Evolutionary conservation across 768 basidiomycete species (phyloP), one percentile per base, ranked within the genome.

Genomic region (Lactarius hatsudake): DNA sequence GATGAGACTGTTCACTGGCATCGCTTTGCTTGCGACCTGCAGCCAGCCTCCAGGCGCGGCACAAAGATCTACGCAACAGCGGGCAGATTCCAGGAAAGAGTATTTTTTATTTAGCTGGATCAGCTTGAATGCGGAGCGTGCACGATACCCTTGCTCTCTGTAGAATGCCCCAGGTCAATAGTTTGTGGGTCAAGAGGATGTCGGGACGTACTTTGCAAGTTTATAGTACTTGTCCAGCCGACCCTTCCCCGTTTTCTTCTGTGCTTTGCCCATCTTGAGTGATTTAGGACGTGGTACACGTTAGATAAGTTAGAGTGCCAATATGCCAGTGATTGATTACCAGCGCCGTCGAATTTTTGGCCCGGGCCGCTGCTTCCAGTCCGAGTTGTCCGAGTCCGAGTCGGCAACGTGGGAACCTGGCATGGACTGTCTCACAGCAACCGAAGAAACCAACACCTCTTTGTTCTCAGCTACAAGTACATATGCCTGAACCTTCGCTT

Each of bases 41-140:
- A 98, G 83, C 97, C 97, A 99, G 74, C 97, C 97, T 72, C 97
- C 97, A 7, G 97, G 97, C 5, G 97, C 97, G 40, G 97, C 97
- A 78, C 97, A 99, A 38, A 99, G 84, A 84, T 99, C 97, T 73
- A 99, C 96, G 53, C 91, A 93, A 77, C 96, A 98, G 84, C 87
- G 83, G 65, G 94, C 90, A 36, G 85, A 81, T 73, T 95, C 92
- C 28, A 99, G 84, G 75, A 99, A 91, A 18, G 88, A 85, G 79
- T 92, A 99, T 81, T 98, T 99, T 77, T 96, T 95, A 83, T 99
- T 98, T 68, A 99, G 81, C 78, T 99, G 97, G 66, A 99, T 94
- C 66, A 99, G 86, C 79, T 99, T 99, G 88, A 96, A 96, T 2
- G 97, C 97, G 18, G 97, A 99, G 83, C 97, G 97, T 72, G 97